Base-by-base conservation (phyloP, 78 protist species). In the Isochrysis galbana region DNA sequence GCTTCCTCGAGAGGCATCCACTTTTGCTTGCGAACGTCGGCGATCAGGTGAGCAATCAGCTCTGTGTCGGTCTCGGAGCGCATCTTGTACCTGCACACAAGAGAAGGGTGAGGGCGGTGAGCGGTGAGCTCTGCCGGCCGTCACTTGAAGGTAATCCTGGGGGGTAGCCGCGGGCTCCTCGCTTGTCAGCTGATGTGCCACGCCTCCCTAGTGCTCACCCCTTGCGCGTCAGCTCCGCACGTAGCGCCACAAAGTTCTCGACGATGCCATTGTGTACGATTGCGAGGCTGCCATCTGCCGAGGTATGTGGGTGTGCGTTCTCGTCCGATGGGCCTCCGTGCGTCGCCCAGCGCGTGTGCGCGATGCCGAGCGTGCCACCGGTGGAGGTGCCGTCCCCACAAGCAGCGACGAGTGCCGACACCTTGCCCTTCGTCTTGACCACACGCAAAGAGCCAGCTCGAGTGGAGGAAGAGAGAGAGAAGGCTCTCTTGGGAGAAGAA, bases 321-420 rank as follows among this genome's bases (percentile, higher is more conserved):
- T 0, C 39, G 44, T 83, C 95, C 45, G 38, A 34, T 2, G 95
- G 95, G 51, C 1, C 90, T 19, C 98, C 98, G 89, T 97, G 97
- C 3, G 98, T 97, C n/a, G 98, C 98, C 98, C 98, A 98, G 45
- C 99, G 94, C 36, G 99, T 98, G 96, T 98, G 99, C 21, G 98
- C 98, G 84, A 98, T 97, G 54, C 97, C 98, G 17, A 47, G 46
- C 38, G 90, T 51, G 10, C 42, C 54, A 11, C 23, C 47, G 39
- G 74, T 1, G 74, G 1, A 26, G 36, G 1, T 1, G 32, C 0
- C 19, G 29, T 21, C 5, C 26, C 32, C 0, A 54, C 48, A 25
- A 34, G 7, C 3, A 7, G 55, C 34, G 21, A 19, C 17, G 32
- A 42, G 51, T 10, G 5, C n/a, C 32, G 47, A 23, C 39, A 80